Evolutionary conservation across 192 early-diverging fungal genomes (phyloP).

Genomic region (Backusella westeae): DNA sequence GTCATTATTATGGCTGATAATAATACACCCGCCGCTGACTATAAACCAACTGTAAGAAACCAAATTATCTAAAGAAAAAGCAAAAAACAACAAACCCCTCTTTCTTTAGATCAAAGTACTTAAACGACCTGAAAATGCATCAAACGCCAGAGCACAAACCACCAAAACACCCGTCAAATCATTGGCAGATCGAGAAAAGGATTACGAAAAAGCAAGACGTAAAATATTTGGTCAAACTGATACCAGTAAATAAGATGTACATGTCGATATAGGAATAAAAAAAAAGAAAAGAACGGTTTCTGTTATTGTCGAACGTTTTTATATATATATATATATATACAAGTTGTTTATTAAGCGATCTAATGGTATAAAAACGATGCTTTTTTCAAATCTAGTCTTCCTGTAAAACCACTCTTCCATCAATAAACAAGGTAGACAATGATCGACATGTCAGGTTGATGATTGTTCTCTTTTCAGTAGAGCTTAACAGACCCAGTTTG

Average conservation of each 20-base stretch:
- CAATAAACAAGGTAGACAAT: background rate
- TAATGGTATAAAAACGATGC: too few relatives aligned
- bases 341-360: too few relatives aligned
- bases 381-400: background rate
- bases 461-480: background rate
- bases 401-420: background rate
- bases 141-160: background rate
- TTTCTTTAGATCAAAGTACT: constrained; percentile 16
- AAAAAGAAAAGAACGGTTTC: too few relatives aligned
- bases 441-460: background rate
- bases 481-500: background rate
- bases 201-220: constrained; percentile 14
- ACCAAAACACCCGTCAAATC: constrained; percentile 1
- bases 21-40: background rate
- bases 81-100: background rate
- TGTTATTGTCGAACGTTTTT: too few relatives aligned
- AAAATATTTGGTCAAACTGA: constrained; percentile 17
- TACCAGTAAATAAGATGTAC: background rate
- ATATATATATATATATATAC: too few relatives aligned
- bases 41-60: background rate
- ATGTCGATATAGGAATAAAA: too few relatives aligned
- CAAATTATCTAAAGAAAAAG: background rate
- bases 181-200: constrained; percentile 16
- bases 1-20: background rate
- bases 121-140: constrained; percentile 17